Evolutionary conservation across 805 yeast species (phyloP).

Genomic region (Kuraishia cidri): DNA sequence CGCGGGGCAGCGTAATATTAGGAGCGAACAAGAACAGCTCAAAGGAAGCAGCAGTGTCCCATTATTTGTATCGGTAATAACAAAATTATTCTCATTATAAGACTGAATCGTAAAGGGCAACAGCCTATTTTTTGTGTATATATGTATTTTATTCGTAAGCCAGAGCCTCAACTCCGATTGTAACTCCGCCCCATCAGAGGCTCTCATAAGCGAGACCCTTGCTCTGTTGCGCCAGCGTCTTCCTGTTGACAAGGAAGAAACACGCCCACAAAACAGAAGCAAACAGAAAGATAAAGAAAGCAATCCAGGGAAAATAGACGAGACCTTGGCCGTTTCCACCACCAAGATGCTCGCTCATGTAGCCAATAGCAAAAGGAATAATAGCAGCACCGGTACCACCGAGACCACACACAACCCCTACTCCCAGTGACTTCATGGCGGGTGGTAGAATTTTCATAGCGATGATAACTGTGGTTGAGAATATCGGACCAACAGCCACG

Average conservation of each 20-base stretch:
- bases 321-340: conserved; percentile 15
- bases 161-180: too few relatives aligned
- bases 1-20: too few relatives aligned
- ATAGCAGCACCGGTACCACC: conserved; percentile 84
- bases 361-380: conserved; percentile 59
- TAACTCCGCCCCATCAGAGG: too few relatives aligned
- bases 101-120: too few relatives aligned
- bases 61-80: not conserved
- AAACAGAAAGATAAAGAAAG: conserved; percentile 11
- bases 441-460: conserved; percentile 56
- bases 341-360: conserved; percentile 20
- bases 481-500: conserved; percentile 42
- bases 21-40: too few relatives aligned
- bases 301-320: conserved; percentile 18
- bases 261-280: conserved; percentile 16
- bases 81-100: too few relatives aligned
- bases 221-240: not conserved
- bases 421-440: conserved; percentile 51
- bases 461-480: conserved; percentile 63
- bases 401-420: conserved; percentile 68
- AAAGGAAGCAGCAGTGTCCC: not conserved
- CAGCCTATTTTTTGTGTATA: too few relatives aligned
- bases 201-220: too few relatives aligned
- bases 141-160: too few relatives aligned
- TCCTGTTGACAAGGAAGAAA: conserved; percentile 12